Base-by-base conservation (phyloP, 2,329 filamentous ascomycete genomes). In the Verticillium zaregamsianum region DNA sequence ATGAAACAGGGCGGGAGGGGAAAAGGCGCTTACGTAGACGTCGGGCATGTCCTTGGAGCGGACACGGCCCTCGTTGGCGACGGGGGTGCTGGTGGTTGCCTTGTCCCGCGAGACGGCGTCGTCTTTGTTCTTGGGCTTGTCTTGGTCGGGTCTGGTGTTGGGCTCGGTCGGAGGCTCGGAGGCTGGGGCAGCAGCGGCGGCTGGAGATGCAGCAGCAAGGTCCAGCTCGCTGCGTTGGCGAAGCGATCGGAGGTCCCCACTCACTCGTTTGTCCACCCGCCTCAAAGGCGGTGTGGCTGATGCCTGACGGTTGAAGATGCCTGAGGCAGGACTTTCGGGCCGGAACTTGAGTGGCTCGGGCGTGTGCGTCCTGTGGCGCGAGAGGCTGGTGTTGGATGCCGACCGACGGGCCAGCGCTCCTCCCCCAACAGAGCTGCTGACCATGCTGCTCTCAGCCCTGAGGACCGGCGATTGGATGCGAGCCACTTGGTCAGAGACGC, bases 21-120 rank as follows among this genome's bases (percentile, higher is more conserved):
- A 61, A 65, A 63, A 52, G 58, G 62, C 63, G 64, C 92, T 90
- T 86, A 97, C 93, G 81, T 91, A 97, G 80, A 96, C 89, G 83
- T 97, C 92, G 76, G 91, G 84, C 92, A 97, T 97, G 79, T 89
- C 90, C 81, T 87, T 90, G 73, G 89, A 80, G 75, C 91, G 91
- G 79, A 86, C 88, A 79, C 92, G 93, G 80, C 91, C 90, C 84
- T 93, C 92, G 80, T 94, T 93, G 77, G 89, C 90, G 77, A 92
- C 84, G 70, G 92, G 91, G 73, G 89, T 90, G 68, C 72, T 73
- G 66, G 64, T 74, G 63, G 49, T 35, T 65, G 59, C 62, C 65
- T 39, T 63, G 63, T 62, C 17, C 25, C 55, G 64, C 59, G 61
- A 62, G 62, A 65, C 59, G 57, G 12, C 37, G 37, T 20, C 25